Percentiles rank a stretch among this genome's conserved stretches.
phyloP scores from a whole-genome alignment of 805 yeast species.

The Blastobotrys muscicola region DNA sequence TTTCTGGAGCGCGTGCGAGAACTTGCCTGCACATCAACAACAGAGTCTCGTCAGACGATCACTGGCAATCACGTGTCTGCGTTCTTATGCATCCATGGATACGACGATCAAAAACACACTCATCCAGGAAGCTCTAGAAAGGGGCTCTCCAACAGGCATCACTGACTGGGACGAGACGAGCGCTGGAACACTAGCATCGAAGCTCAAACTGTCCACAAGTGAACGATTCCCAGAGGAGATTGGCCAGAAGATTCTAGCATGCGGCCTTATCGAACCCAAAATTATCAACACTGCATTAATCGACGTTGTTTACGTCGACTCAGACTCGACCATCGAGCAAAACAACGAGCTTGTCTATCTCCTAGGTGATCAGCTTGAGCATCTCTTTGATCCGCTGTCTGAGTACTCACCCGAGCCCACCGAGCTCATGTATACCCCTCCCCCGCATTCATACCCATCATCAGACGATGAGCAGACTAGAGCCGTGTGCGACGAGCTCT shows the following conservation, averaged over 20 bases:
- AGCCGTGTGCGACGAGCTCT: conserved; percentile 55
- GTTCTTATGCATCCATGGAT: conserved; percentile 54
- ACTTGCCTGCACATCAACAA: conserved; percentile 41
- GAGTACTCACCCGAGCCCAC: conserved; percentile 91
- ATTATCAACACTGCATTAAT: conserved; percentile 43
- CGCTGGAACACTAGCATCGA: conserved; percentile 72
- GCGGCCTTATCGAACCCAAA: conserved; percentile 49
- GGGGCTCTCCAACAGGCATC: conserved; percentile 4
- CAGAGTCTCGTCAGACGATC: conserved; percentile 59
- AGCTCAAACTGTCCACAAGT: conserved; percentile 43
- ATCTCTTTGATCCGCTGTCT: conserved; percentile 76
- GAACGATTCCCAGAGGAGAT: conserved; percentile 45
- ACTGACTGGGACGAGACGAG: conserved; percentile 67
- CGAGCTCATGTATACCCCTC: conserved; percentile 59
- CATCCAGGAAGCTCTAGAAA: not conserved
- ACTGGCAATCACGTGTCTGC: conserved; percentile 63
- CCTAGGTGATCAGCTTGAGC: conserved; percentile 80
- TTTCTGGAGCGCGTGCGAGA: conserved; percentile 72
- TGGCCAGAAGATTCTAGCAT: conserved; percentile 45
- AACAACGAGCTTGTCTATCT: conserved; percentile 70
- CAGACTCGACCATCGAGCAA: conserved; percentile 42
- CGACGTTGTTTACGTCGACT: conserved; percentile 66
- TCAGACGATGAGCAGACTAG: conserved; percentile 24
- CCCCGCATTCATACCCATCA: conserved; percentile 22
- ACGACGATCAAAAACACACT: conserved; percentile 16